Evolutionary conservation across 108 stramenopile genomes (phyloP).

Genomic region (Chaetoceros tenuissimus): DNA sequence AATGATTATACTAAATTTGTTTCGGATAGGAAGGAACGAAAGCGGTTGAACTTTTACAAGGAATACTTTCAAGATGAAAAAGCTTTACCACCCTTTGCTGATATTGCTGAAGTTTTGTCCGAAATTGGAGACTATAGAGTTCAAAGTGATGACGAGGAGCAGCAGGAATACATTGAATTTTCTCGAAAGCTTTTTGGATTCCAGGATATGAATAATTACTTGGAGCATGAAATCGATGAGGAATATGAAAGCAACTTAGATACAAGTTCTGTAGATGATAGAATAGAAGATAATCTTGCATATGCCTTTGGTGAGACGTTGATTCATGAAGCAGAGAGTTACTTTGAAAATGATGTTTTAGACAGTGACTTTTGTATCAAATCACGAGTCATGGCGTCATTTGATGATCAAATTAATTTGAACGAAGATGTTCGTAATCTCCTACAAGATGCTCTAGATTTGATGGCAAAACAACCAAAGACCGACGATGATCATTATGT

Average conservation of each 20-base stretch:
- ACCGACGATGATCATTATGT: too few relatives aligned
- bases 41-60: not conserved
- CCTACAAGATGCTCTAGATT: not conserved
- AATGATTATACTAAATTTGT: conserved; percentile 45
- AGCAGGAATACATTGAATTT: not conserved
- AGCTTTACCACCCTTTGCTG: too few relatives aligned
- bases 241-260: not conserved
- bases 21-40: not conserved
- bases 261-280: not conserved
- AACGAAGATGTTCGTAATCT: not conserved
- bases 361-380: too few relatives aligned
- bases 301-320: not conserved
- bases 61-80: too few relatives aligned
- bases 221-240: not conserved
- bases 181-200: not conserved
- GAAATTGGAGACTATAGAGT: not conserved
- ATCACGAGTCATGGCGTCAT: not conserved
- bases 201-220: not conserved
- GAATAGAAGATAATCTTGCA: not conserved
- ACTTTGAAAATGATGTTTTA: not conserved
- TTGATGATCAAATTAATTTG: not conserved
- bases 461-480: not conserved
- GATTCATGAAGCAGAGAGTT: not conserved
- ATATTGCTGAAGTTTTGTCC: not conserved
- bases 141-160: not conserved